Evolutionary conservation across 306 rosid genomes (phyloP), one percentile per base, ranked within the genome.

Genomic region (Argentina anserina): DNA sequence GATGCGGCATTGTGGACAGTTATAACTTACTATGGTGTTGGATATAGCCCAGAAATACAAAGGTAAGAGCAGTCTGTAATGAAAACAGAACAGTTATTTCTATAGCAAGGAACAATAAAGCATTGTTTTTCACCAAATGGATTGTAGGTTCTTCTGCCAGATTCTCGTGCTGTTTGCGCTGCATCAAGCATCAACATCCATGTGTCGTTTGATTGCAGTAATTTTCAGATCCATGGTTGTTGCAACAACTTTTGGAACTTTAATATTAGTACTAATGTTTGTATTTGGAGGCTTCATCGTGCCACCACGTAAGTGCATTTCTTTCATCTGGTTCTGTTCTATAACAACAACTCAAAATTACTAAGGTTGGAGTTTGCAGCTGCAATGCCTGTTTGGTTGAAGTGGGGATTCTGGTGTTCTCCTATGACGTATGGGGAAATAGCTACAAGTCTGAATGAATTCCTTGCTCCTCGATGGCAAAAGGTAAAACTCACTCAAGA

Each of bases 391-490:
- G 20, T 60, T 46, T 83, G 81, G 79, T 62, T 79, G 64, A 70
- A 49, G 67, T 80, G 84, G 87, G 87, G 76, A 28, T 83, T 79
- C 74, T 83, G 84, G 84, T 12, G 62, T 67, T 79, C 77, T 59
- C 78, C 78, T 17, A 23, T 83, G 71, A 76, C 79, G 15, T 73
- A 83, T 71, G 84, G 71, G 9, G 79, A 80, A 61, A 79, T 79
- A 72, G 78, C 71, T 29, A 4, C 78, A 20, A 28, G 75, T 29
- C 70, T 80, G 20, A 80, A 83, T 34, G 84, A 83, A 69, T 83
- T 83, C 73, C 70, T 69, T 9, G 58, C 84, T 55, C 87, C 87
- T 8, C 76, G 82, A 4, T 72, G 84, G 84, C 69, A 83, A 18
- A 76, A 69, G 87, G 79, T 76, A 40, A 9, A 36, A 20, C 10